Base-by-base conservation (phyloP, 192 early-diverging fungal genomes). In the Diversispora eburnea region DNA sequence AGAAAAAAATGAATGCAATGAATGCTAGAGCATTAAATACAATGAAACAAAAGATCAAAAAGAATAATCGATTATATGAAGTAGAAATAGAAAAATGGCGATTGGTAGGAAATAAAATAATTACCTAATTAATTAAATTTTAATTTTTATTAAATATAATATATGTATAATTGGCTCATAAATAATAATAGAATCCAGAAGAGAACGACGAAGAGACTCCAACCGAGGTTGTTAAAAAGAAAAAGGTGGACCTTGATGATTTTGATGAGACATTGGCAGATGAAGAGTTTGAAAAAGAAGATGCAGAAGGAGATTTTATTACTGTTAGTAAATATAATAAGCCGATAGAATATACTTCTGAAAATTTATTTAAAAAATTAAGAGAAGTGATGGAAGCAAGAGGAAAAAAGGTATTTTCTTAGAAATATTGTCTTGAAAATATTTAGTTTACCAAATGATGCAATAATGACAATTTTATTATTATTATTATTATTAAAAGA, bases 11-110 rank as follows among this genome's bases (percentile, higher is more conserved):
- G 86, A 97, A 90, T 76, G 83, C 91, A 54, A 84, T 79, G 59
- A 88, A 92, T 66, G 87, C 89, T 51, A 91, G 92, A 75, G 91
- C 94, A 25, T 81, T 96, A 77, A 97, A 91, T 81, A 87, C 90
- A 59, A 90, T 98, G 86, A 97, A 96, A 88, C 91, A 94, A 79
- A 94, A 92, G 76, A 66, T 97, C 74, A 91, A 91, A 83, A 97
- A 99, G 88, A 83, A 88, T 81, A 88, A 85, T 84, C 95, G 94
- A 83, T 67, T 79, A 56, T 89, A 86, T 68, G 89, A 94, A 72
- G 80, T 77, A 3, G 84, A 88, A 69, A 90, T 99, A 49, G 84
- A 87, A 57, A 84, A 82, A 66, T 98, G 83, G 58, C 77, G 79
- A 76, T 73, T 84, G 79, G 81, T 84, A 80, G 17, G 25, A 33